Evolutionary conservation across 768 basidiomycete genomes (phyloP).

Genomic region (Trametes gibbosa): DNA sequence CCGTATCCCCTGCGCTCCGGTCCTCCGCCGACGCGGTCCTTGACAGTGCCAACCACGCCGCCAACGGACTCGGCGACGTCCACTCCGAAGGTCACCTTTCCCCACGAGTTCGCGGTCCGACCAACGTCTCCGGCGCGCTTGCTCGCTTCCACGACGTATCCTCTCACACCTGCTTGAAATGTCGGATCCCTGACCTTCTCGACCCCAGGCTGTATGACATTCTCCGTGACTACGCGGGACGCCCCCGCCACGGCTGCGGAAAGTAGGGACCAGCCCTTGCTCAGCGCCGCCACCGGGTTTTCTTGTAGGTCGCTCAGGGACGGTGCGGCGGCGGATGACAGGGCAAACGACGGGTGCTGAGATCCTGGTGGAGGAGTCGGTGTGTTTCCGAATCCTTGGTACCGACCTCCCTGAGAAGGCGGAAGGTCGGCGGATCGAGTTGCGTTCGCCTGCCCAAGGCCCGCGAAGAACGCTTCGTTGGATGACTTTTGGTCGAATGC

Average conservation of each 20-base stretch:
- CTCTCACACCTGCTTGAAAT: conserved; percentile 70
- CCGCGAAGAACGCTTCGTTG: conserved; percentile 87
- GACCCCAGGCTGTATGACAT: conserved; percentile 87
- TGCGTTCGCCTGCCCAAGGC: conserved; percentile 80
- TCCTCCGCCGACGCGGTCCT: conserved; percentile 52
- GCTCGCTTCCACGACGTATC: conserved; percentile 69
- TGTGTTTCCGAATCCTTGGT: conserved; percentile 89
- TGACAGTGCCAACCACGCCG: conserved; percentile 63
- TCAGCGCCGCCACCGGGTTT: conserved; percentile 80
- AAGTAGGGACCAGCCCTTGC: conserved; percentile 97
- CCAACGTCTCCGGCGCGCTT: conserved; percentile 62
- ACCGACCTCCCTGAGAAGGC: conserved; percentile 91
- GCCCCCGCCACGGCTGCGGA: conserved; percentile 82
- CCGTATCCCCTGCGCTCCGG: conserved; percentile 46
- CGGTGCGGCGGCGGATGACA: conserved; percentile 81
- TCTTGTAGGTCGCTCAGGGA: conserved; percentile 78
- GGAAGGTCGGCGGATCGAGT: conserved; percentile 73
- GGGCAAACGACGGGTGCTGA: conserved; percentile 63
- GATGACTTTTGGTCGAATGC: conserved; percentile 61
- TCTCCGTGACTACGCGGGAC: conserved; percentile 73
- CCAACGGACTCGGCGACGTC: conserved; percentile 81
- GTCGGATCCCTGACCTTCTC: conserved; percentile 78
- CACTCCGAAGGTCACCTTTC: conserved; percentile 73
- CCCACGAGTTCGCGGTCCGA: conserved; percentile 71
- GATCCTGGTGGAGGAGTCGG: conserved; percentile 55